Evolutionary conservation across 208 protist genomes (phyloP).

Genomic region (Leishmania mexicana): DNA sequence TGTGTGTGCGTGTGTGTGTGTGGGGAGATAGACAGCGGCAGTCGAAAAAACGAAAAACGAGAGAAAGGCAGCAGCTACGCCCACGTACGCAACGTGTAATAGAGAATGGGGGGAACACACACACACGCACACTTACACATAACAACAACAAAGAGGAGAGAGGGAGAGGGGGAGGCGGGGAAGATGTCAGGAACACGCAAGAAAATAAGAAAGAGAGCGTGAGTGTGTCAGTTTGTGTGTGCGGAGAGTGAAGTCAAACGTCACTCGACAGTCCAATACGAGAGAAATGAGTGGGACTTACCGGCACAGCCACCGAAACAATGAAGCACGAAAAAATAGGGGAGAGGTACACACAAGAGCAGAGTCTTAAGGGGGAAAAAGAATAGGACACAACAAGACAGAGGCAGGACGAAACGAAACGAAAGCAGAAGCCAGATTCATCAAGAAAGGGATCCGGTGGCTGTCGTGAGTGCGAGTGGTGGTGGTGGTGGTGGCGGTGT

Average conservation of each 20-base stretch:
- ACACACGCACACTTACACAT: background rate
- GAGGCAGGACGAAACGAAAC: background rate
- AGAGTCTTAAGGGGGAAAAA: background rate
- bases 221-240: background rate
- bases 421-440: background rate
- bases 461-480: background rate
- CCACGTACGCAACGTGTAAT: background rate
- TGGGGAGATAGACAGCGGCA: background rate
- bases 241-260: background rate
- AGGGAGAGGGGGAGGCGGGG: too few relatives aligned
- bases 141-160: background rate
- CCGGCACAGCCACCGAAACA: background rate
- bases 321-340: background rate
- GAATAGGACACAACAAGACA: background rate
- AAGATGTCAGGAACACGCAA: background rate
- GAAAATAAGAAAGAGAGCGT: slow-evolving; percentile 1
- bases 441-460: background rate
- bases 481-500: background rate
- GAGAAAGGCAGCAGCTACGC: background rate
- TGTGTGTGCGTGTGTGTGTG: too few relatives aligned
- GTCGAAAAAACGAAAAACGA: background rate
- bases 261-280: background rate
- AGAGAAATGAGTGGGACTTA: background rate
- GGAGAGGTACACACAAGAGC: background rate
- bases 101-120: background rate